Conservation (phyloP, 768 basidiomycete species). For the Auricularia cornea region DNA sequence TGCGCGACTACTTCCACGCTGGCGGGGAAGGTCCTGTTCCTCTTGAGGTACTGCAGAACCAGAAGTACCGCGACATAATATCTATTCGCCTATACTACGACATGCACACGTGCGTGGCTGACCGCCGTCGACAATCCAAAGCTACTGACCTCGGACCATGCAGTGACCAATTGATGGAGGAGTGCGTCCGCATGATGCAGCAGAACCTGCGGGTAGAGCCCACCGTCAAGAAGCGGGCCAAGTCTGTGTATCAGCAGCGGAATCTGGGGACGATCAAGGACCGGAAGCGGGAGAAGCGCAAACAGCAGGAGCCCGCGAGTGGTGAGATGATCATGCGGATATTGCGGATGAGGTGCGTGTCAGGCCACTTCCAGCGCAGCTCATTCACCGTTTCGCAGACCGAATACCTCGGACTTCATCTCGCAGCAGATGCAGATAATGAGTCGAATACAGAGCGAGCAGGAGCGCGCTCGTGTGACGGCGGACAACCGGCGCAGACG, state of each 20-base stretch:
- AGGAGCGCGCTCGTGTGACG: constrained; percentile 47
- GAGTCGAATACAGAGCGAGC: constrained; percentile 73
- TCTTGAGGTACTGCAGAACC: constrained; percentile 79
- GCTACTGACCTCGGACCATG: not conserved
- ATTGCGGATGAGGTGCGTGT: constrained; percentile 80
- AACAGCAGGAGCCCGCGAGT: constrained; percentile 58
- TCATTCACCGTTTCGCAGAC: constrained; percentile 31
- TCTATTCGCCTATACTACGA: constrained; percentile 94
- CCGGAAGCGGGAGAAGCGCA: constrained; percentile 84
- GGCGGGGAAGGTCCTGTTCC: constrained; percentile 88
- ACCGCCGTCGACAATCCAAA: too few relatives aligned
- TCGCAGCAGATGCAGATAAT: constrained; percentile 79
- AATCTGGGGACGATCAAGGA: constrained; percentile 95
- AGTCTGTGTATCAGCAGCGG: constrained; percentile 86
- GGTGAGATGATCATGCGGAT: constrained; percentile 94
- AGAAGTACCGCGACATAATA: constrained; percentile 87
- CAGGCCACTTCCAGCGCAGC: not conserved
- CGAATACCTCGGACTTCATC: constrained; percentile 79
- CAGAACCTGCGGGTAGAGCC: constrained; percentile 67
- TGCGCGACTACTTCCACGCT: constrained; percentile 92
- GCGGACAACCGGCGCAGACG: not conserved
- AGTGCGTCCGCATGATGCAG: constrained; percentile 94
- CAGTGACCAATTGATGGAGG: constrained; percentile 83
- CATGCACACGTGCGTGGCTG: constrained; percentile 68
- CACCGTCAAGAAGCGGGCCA: constrained; percentile 77